A percentile compares a stretch with the other conserved stretches of the same genome.
Conservation (phyloP, 2,329 filamentous ascomycete genomes). For the Diplocarpon mali region DNA sequence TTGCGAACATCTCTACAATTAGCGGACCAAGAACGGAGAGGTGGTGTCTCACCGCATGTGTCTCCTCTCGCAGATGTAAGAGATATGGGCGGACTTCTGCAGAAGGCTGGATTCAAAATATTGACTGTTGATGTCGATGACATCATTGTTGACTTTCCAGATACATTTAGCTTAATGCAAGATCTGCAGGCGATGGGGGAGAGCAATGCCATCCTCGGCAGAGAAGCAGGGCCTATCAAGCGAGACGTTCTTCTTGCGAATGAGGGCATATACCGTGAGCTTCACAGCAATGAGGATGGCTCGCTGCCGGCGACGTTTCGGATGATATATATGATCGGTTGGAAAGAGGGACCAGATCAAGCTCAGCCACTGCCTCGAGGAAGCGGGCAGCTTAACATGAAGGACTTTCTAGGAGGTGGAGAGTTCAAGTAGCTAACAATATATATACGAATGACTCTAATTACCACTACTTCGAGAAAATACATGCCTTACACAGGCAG, state of each 20-base stretch:
- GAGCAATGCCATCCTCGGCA: slow-evolving; percentile 75
- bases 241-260: slow-evolving; percentile 79
- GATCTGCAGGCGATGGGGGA: slow-evolving; percentile 97
- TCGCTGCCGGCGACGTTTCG: slow-evolving; percentile 83
- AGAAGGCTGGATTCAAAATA: slow-evolving; percentile 85
- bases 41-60: slow-evolving; percentile 84
- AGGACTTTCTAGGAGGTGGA: slow-evolving; percentile 54
- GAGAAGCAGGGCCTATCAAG: slow-evolving; percentile 67
- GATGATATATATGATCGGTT: slow-evolving; percentile 97
- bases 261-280: slow-evolving; percentile 75
- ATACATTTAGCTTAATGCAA: slow-evolving; percentile 81
- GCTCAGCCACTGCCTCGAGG: slow-evolving; percentile 71
- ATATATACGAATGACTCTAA: not conserved
- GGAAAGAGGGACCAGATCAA: slow-evolving; percentile 77
- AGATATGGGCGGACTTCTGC: slow-evolving; percentile 79
- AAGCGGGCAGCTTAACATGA: slow-evolving; percentile 77
- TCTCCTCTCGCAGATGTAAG: slow-evolving; percentile 86
- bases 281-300: slow-evolving; percentile 75
- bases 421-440: slow-evolving; percentile 17
- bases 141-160: slow-evolving; percentile 88
- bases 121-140: slow-evolving; percentile 96
- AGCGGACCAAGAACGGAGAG: slow-evolving; percentile 78
- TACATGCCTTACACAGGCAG: no score
- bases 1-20: slow-evolving; percentile 87
- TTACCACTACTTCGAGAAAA: no score